Base-by-base conservation (phyloP, 2,329 filamentous ascomycete species). In the Cytospora mali region DNA sequence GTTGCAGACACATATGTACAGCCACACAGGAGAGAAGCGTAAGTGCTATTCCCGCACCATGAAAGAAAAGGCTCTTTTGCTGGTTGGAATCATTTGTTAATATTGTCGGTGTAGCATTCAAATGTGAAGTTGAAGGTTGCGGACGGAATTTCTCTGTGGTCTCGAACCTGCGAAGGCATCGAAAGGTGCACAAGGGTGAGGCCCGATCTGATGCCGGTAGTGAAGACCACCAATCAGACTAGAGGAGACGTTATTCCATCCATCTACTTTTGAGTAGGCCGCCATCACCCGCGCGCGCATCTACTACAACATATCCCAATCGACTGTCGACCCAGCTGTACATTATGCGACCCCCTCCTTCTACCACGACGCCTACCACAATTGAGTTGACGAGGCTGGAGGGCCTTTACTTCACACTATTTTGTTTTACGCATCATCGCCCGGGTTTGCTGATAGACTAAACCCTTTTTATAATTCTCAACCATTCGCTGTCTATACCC, bases 11-110 rank as follows among this genome's bases (percentile, higher is more conserved):
- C 94, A 98, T 75, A 97, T 97, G 91, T 97, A 97, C 79, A 97
- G 93, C 77, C 94, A 98, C 74, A 98, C 94, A 61, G 94, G 94
- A 74, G 94, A 98, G 77, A 98, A 98, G 81, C 94, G 93, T 97
- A 86, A 84, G 93, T 88, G 50, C 9, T 13, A 6, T 14, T 14
- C 1, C 18, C 28, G 3, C 16, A 42, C 25, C 18, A 16, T 42
- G n/a, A n/a, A n/a, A 21, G 31, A 39, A n/a, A 25, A 49, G 18
- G 21, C 14, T 25, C 39, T 57, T 18, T 4, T 0, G 21, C 4
- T 14, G 25, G 35, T 39, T 33, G 49, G 42, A 18, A 39, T 18
- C 16, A n/a, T 18, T 18, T 18, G 46, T 65, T 70, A 59, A 71
- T 64, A 59, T 21, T 2, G 23, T 35, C 59, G 11, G 7, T 27